phyloP scores from a whole-genome alignment of 2,329 filamentous ascomycete species.

The Pyricularia sp. region DNA sequence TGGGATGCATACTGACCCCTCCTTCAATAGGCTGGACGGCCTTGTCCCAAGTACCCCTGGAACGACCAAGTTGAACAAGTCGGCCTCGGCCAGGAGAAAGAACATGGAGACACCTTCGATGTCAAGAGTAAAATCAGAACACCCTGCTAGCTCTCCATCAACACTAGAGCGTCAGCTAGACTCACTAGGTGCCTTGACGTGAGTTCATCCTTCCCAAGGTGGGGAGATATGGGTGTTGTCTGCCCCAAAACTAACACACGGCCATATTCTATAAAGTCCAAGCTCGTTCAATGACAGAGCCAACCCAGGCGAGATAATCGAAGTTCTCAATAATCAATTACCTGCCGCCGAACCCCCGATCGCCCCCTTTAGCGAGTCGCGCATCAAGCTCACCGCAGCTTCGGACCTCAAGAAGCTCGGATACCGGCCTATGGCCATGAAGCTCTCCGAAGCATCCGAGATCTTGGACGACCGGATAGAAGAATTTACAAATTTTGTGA shows the following conservation, averaged over 20 bases:
- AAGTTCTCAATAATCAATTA: constrained; percentile 74
- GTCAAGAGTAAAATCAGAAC: constrained; percentile 33
- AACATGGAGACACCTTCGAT: constrained; percentile 35
- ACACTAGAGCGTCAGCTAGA: constrained; percentile 29
- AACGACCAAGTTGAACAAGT: constrained; percentile 28
- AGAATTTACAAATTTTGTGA: constrained; percentile 67
- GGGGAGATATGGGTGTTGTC: constrained; percentile 5
- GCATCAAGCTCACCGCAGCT: constrained; percentile 76
- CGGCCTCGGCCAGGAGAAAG: constrained; percentile 23
- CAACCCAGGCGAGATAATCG: constrained; percentile 73
- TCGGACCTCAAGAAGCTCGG: constrained; percentile 84
- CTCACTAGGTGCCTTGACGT: constrained; percentile 28
- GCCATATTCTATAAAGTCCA: constrained; percentile 32
- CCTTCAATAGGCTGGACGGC: constrained; percentile 40
- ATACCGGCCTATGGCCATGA: constrained; percentile 93
- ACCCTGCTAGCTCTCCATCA: constrained; percentile 31
- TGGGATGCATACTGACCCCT: not conserved
- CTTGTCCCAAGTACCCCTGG: constrained; percentile 56
- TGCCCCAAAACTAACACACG: constrained; percentile 22
- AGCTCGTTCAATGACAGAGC: constrained; percentile 65
- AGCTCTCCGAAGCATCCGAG: constrained; percentile 83
- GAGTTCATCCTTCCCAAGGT: constrained; percentile 5
- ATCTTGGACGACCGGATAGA: constrained; percentile 94
- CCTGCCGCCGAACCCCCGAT: constrained; percentile 57
- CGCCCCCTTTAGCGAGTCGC: constrained; percentile 62